Percentiles rank a stretch among this genome's conserved stretches.
Conservation (phyloP, 2,329 filamentous ascomycete species). For the Sclerotinia minor region DNA sequence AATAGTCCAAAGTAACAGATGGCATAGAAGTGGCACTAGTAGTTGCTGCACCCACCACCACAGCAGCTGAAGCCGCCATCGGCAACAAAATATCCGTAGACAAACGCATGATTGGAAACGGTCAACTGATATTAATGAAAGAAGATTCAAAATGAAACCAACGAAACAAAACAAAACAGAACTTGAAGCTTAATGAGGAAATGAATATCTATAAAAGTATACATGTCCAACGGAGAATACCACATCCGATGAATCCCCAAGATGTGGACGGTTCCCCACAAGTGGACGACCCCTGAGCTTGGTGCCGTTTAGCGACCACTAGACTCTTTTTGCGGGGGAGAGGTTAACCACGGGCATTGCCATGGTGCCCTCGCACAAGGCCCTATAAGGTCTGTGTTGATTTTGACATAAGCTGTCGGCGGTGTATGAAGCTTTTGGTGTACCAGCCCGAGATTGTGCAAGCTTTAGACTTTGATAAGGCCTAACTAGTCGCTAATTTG, state of each 20-base stretch:
- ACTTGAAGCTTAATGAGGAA: not conserved
- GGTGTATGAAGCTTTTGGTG: not conserved
- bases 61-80: not conserved
- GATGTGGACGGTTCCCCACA: not conserved
- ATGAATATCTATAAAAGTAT: not conserved
- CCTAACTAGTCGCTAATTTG: not conserved
- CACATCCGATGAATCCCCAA: not conserved
- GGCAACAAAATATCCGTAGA: not conserved
- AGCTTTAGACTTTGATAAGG: not conserved
- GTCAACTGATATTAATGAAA: not conserved
- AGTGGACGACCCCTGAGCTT: not conserved
- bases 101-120: not conserved
- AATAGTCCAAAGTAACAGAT: slow-evolving; percentile 29
- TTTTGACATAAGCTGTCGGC: no score
- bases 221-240: not conserved
- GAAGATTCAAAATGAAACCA: not conserved
- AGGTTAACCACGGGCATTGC: not conserved
- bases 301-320: not conserved
- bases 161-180: not conserved
- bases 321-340: not conserved
- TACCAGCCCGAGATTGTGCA: not conserved
- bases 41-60: not conserved
- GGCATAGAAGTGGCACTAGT: not conserved
- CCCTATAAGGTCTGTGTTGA: not conserved
- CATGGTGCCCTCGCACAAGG: not conserved